phyloP scores from a whole-genome alignment of 202 grass and related monocot genomes.

The Eragrostis tef region DNA sequence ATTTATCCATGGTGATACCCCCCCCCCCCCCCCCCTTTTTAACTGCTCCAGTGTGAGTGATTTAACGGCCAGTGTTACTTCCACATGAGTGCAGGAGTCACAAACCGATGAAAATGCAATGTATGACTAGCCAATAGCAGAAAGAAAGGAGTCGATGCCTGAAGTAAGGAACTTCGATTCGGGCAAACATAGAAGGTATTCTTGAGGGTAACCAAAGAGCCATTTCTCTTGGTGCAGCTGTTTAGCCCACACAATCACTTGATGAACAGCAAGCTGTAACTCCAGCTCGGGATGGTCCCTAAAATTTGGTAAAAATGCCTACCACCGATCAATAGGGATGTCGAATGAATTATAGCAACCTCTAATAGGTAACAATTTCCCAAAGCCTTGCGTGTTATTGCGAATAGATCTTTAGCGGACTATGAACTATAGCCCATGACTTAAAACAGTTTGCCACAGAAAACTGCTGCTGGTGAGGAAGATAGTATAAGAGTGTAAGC shows the following conservation, averaged over 20 bases:
- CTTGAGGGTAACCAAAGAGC: neutral
- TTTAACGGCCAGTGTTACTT: neutral
- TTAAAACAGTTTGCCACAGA: neutral
- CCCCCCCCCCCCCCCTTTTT: too few species aligned
- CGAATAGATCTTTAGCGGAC: neutral
- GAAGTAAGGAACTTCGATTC: neutral
- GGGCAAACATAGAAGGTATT: neutral
- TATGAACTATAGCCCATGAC: neutral
- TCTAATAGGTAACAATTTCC: neutral
- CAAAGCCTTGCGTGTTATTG: neutral
- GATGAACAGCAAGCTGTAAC: neutral
- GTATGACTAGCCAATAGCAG: neutral
- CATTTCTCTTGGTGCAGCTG: neutral
- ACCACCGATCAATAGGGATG: neutral
- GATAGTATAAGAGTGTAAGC: neutral
- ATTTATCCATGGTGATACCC: too few species aligned
- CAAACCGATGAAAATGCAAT: neutral
- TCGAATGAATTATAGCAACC: neutral
- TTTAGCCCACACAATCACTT: neutral
- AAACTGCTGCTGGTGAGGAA: neutral
- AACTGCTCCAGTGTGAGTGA: neutral
- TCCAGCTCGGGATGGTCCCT: neutral
- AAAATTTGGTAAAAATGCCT: conserved; percentile 19
- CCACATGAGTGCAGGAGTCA: neutral
- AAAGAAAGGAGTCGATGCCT: neutral